A percentile compares a stretch with the other conserved stretches of the same genome.
These are phyloP conservation scores for Hirsutella rhossiliensis DNA, from an alignment of 2,329 filamentous ascomycete species.

Conservation along the genomic window DNA sequence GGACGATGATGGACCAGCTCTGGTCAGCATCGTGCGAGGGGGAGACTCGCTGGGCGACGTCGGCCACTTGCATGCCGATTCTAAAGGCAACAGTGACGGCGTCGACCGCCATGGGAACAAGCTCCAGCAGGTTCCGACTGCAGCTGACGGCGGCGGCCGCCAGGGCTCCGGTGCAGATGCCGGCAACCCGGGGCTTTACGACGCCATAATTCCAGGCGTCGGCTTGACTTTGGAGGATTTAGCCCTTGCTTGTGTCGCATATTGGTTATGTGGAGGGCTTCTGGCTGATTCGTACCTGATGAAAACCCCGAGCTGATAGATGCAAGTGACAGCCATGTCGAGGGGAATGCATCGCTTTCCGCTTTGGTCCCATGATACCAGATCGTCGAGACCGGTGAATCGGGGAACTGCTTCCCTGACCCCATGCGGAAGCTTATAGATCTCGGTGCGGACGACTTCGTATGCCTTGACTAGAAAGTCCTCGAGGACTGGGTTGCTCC, in stretches of 20 bases:
- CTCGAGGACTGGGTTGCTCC: constrained; percentile 1
- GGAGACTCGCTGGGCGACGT: background rate
- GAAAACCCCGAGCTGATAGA: constrained; percentile 3
- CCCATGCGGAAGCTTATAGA: constrained; percentile 1
- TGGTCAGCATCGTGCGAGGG: background rate
- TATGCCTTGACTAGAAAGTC: constrained; percentile 4
- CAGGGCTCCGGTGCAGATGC: constrained; percentile 3
- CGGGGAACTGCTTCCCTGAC: constrained; percentile 2
- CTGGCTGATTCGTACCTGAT: constrained; percentile 1
- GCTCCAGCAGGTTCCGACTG: constrained; percentile 2
- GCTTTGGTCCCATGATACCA: constrained; percentile 1
- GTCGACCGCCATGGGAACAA: constrained; percentile 3
- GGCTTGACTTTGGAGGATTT: background rate
- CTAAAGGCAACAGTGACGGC: constrained; percentile 3
- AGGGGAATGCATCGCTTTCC: constrained; percentile 1
- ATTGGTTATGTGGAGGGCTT: background rate
- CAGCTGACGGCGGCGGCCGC: constrained; percentile 2
- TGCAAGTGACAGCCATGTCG: constrained; percentile 4
- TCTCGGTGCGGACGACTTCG: constrained; percentile 2
- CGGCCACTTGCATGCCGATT: constrained; percentile 1
- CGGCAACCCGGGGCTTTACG: background rate
- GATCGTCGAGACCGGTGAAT: constrained; percentile 3
- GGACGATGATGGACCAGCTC: constrained; percentile 2
- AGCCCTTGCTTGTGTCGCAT: background rate
- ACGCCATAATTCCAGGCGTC: background rate